These are phyloP conservation scores for Petrea volubilis DNA, from an alignment of 257 asterid genomes.

Conservation along the genomic window DNA sequence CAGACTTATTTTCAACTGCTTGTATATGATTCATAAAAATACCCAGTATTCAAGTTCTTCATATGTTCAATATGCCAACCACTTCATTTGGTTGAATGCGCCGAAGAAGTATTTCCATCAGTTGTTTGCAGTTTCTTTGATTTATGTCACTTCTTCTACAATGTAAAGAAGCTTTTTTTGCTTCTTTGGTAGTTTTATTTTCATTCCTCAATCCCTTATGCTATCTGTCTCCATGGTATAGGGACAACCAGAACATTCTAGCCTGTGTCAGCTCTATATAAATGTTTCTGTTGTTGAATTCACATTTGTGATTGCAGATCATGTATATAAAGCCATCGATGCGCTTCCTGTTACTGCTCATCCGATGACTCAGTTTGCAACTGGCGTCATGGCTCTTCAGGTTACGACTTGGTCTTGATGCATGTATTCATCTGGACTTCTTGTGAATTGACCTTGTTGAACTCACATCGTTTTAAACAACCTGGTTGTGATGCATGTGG, in stretches of 20 bases:
- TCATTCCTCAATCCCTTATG: not conserved
- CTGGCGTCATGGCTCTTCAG: conserved; percentile 96
- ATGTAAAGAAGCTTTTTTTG: not conserved
- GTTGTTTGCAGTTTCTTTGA: not conserved
- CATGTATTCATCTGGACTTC: not conserved
- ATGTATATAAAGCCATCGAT: conserved; percentile 72
- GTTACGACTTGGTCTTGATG: conserved; percentile 20
- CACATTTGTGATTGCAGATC: conserved; percentile 52
- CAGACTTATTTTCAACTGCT: conserved; percentile 22
- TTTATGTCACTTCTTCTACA: not conserved
- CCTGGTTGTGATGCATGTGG: no score
- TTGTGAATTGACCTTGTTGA: not conserved
- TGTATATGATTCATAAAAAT: not conserved
- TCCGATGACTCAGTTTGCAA: conserved; percentile 89
- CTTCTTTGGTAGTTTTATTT: not conserved
- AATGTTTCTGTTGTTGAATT: conserved; percentile 10
- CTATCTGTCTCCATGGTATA: not conserved
- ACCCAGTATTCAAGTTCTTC: not conserved
- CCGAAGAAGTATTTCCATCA: no score
- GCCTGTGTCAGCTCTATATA: not conserved
- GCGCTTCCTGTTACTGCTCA: conserved; percentile 74
- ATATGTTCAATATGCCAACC: not conserved
- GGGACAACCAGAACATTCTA: not conserved
- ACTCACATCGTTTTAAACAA: not conserved
- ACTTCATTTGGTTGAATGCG: no score